Base-by-base conservation (phyloP, 352 stramenopile species). In the Blastocystis sp. region DNA sequence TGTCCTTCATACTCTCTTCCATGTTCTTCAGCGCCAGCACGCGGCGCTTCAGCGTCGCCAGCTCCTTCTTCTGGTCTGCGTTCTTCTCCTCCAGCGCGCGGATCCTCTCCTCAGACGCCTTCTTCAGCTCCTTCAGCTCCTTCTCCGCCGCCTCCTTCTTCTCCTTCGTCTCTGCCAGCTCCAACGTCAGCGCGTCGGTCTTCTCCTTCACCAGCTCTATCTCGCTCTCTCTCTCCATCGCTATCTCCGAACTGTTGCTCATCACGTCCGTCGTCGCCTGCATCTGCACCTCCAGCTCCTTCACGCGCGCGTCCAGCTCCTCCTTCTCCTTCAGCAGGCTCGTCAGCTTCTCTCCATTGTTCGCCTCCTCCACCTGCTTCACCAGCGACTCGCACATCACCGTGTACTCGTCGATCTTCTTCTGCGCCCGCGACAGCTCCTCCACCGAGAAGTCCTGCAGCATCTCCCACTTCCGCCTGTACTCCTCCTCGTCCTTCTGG, bases 11-110 rank as follows among this genome's bases (percentile, higher is more conserved):
- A 19, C 42, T 84, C 24, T 84, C 74, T 19, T 84, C 74, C 74
- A 84, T 84, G n/a, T 84, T 84, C 54, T 84, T 84, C 48, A 84
- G 54, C 10, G 74, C 42, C 60, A 84, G n/a, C 45, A 68, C 52
- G 34, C 74, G 74, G 19, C 74, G 74, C 34, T 84, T 84, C 74
- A 84, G 40, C 60, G 65, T 66, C 9, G 57, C 38, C 7, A 69
- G 10, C 34, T 84, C 74, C 40, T 84, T 45, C 24, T 69, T 66
- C 24, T 68, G 60, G 1, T 21, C 28, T 40, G 28, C 24, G 14
- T 68, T 63, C n/a, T 34, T 57, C 21, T 38, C 24, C 48, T 84
- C 38, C 24, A 84, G 38, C 11, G 40, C 6, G 11, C 11, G 4
- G 10, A 84, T 70, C 45, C 28, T 68, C 19, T 54, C 74, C 28